Conservation (phyloP, 257 asterid species). For the Ballota nigra region DNA sequence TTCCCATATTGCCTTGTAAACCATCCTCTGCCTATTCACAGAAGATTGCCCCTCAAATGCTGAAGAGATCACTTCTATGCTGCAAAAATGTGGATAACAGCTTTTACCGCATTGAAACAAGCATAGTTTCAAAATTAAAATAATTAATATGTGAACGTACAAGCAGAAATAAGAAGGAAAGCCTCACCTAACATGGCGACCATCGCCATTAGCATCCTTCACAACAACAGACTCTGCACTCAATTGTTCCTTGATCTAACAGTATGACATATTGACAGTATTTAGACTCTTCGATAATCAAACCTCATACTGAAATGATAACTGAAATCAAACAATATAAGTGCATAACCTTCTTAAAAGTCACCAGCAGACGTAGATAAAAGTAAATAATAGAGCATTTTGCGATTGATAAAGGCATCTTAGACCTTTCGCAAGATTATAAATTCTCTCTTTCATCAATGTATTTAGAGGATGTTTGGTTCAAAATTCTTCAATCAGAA, state of each 20-base stretch:
- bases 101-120: not conserved
- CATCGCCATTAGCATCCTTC: constrained; percentile 89
- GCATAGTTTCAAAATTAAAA: not conserved
- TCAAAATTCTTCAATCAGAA: too few species aligned
- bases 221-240: constrained; percentile 79
- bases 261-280: constrained; percentile 19
- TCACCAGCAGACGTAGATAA: not conserved
- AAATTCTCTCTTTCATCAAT: not conserved
- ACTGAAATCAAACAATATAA: not conserved
- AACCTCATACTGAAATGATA: not conserved
- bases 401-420: not conserved
- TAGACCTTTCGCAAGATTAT: not conserved
- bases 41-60: constrained; percentile 91
- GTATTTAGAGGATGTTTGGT: not conserved
- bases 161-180: constrained; percentile 8
- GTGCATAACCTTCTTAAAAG: constrained; percentile 6
- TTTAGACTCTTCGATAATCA: not conserved
- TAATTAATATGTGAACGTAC: not conserved
- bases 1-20: constrained; percentile 99
- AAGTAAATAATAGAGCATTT: not conserved
- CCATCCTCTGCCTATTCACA: constrained; percentile 97
- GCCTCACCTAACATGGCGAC: constrained; percentile 93
- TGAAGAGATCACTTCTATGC: constrained; percentile 80
- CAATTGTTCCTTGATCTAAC: constrained; percentile 83
- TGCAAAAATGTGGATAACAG: constrained; percentile 29